Evolutionary conservation across 345 rosid species (phyloP).

Genomic region (Salix arbutifolia): DNA sequence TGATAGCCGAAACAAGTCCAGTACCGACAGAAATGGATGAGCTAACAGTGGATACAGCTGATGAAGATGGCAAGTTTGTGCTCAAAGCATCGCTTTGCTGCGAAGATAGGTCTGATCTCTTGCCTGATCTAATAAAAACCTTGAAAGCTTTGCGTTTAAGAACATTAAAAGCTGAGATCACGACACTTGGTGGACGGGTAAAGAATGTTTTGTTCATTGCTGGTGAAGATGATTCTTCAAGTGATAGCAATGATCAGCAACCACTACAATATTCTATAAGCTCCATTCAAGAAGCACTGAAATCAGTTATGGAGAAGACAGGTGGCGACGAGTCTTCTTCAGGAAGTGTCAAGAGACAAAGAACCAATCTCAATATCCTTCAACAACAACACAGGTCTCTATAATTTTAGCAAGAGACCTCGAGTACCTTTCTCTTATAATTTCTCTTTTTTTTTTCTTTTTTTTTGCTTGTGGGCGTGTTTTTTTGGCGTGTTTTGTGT

Average conservation of each 20-base stretch:
- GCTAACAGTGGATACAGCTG: conserved; percentile 73
- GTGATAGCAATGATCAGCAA: conserved; percentile 26
- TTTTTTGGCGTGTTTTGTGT: conserved; percentile 6
- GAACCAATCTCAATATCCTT: conserved; percentile 53
- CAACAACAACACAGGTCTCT: conserved; percentile 50
- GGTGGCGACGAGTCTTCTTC: conserved; percentile 68
- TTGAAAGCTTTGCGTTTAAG: conserved; percentile 71
- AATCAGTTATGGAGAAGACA: conserved; percentile 82
- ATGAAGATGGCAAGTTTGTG: conserved; percentile 76
- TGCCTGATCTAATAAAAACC: conserved; percentile 81
- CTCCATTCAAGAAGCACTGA: conserved; percentile 86
- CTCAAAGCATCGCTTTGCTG: conserved; percentile 92
- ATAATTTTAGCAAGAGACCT: conserved; percentile 21
- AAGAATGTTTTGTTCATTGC: conserved; percentile 87
- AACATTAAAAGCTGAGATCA: conserved; percentile 88
- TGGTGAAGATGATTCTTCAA: conserved; percentile 59
- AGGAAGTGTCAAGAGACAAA: conserved; percentile 79
- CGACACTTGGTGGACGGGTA: conserved; percentile 87
- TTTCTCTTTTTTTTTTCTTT: background rate
- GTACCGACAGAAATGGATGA: conserved; percentile 86
- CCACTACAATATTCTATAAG: conserved; percentile 54
- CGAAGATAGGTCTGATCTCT: conserved; percentile 84
- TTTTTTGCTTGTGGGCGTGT: conserved; percentile 13
- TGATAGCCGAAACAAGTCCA: conserved; percentile 74
- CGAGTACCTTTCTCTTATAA: background rate